Base-by-base conservation (phyloP, 177 flowering plant genomes). In the Vitis hybrid region DNA sequence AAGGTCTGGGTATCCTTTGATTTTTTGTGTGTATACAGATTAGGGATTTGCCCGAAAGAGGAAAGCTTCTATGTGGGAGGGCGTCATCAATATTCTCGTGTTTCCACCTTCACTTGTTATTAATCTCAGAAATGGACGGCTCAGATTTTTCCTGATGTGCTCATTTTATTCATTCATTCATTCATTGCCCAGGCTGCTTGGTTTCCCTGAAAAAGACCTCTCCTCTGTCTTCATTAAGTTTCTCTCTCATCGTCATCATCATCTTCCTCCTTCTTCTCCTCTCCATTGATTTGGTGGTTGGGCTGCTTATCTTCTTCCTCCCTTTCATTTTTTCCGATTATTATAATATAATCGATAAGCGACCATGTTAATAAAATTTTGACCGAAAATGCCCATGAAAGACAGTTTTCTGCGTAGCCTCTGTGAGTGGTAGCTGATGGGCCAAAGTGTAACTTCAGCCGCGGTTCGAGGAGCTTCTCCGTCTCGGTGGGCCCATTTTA, bases 221-320 rank as follows among this genome's bases (percentile, higher is more conserved):
- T 21, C 35, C 58, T 51, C 69, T 75, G 78, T 78, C 81, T 68
- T 73, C 81, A 78, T 75, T 78, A 78, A 78, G 81, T 74, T 78
- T 74, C 78, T 65, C 71, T 75, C 68, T 74, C 62, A 30, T 50
- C 59, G 30, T 27, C 21, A 66, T 8, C 30, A 27, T 27, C 30
- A 27, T 27, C 30, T 27, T 27, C 30, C 4, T 27, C 30, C 30
- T 27, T 27, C 30, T 27, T 27, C 63, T 63, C 21, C 57, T 62
- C 19, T 52, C 55, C 67, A 71, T 66, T 52, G 50, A 55, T 52
- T 40, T 52, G 66, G 64, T 66, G 15, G 66, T 66, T 72, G 51
- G 57, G 67, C 11, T 51, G n/a, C 9, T n/a, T 60, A 10, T 17
- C 49, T 60, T 11, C 2, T 54, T 67, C 35, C 64, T n/a, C 35